These are phyloP conservation scores for Dactylellina cionopaga DNA, from an alignment of 2,329 filamentous ascomycete species.

Conservation along the genomic window DNA sequence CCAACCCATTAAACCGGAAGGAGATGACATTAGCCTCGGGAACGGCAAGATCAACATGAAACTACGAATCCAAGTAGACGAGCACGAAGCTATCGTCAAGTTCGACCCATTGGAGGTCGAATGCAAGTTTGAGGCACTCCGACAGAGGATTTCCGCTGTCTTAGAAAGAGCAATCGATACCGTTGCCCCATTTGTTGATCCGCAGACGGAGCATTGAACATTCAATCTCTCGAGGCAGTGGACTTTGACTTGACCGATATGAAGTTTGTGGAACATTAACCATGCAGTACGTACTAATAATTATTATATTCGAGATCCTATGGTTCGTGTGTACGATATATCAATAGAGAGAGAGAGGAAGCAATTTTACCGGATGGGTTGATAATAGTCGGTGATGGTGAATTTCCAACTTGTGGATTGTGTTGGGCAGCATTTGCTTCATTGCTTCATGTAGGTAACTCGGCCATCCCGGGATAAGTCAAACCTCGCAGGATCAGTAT, in stretches of 20 bases:
- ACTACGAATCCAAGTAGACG: slow-evolving; percentile 78
- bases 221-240: neutral
- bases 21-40: slow-evolving; percentile 63
- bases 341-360: slow-evolving; percentile 22
- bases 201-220: slow-evolving; percentile 6
- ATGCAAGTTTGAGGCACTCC: slow-evolving; percentile 78
- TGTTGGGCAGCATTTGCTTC: too few species aligned
- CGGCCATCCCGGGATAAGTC: neutral
- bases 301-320: slow-evolving; percentile 10
- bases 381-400: neutral
- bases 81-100: slow-evolving; percentile 88
- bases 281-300: too few species aligned
- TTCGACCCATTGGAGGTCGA: slow-evolving; percentile 91
- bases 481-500: slow-evolving; percentile 2
- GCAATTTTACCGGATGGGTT: neutral
- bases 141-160: slow-evolving; percentile 85
- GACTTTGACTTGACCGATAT: neutral
- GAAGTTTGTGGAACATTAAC: too few species aligned
- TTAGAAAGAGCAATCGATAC: slow-evolving; percentile 90
- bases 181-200: slow-evolving; percentile 72
- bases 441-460: too few species aligned
- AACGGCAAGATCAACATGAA: slow-evolving; percentile 60
- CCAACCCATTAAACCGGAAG: slow-evolving; percentile 72
- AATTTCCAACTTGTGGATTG: neutral
- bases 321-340: slow-evolving; percentile 23